Evolutionary conservation across 1,139 yeast genomes (phyloP).

Genomic region (Debaryomyces subglobosus): DNA sequence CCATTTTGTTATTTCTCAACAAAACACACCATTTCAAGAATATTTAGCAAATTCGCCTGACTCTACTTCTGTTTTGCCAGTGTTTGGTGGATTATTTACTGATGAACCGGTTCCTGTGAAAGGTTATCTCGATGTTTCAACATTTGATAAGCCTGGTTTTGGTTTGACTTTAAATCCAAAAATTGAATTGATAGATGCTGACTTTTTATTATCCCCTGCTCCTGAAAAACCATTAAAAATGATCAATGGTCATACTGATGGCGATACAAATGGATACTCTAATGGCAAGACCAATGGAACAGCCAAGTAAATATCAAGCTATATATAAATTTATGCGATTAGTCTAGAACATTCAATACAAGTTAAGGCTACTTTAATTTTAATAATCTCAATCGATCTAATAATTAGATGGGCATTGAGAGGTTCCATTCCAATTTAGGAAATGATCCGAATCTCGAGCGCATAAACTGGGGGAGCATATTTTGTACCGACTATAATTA

Average conservation of each 20-base stretch:
- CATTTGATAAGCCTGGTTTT: slow-evolving; percentile 50
- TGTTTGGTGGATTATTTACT: slow-evolving; percentile 46
- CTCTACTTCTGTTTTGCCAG: slow-evolving; percentile 46
- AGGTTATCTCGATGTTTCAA: slow-evolving; percentile 40
- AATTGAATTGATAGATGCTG: slow-evolving; percentile 43
- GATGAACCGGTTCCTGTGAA: slow-evolving; percentile 51
- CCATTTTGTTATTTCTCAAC: slow-evolving; percentile 51
- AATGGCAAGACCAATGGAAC: not conserved
- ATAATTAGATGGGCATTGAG: no score
- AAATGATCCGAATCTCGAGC: not conserved
- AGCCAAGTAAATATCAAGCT: not conserved
- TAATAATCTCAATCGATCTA: no score
- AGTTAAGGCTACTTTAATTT: not conserved
- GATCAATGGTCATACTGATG: not conserved
- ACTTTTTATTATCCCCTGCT: slow-evolving; percentile 35
- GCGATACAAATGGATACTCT: not conserved
- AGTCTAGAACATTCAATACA: not conserved
- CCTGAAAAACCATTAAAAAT: slow-evolving; percentile 37
- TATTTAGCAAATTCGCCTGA: slow-evolving; percentile 54
- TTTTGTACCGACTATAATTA: not conserved
- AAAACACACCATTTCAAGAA: slow-evolving; percentile 54
- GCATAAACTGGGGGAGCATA: not conserved
- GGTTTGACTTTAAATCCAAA: slow-evolving; percentile 49
- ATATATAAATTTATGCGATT: not conserved
- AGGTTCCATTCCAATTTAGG: not conserved